A percentile compares a stretch with the other conserved stretches of the same genome.
These are phyloP conservation scores for Talaromyces marneffei DNA, from an alignment of 2,329 filamentous ascomycete genomes.

Conservation along the genomic window DNA sequence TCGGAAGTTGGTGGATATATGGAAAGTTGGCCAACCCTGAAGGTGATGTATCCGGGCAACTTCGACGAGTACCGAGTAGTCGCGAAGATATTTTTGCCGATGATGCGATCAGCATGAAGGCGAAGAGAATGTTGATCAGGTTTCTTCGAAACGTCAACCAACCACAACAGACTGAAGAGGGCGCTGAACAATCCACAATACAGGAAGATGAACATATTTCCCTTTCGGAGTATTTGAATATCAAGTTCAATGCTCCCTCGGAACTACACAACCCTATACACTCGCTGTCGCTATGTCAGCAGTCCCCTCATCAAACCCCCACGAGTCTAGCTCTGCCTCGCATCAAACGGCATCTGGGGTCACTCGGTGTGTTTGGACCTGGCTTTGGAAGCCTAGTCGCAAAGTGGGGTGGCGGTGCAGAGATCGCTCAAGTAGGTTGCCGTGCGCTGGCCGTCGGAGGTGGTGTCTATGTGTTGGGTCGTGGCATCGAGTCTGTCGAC, in stretches of 20 bases:
- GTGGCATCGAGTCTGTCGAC: constrained; percentile 49
- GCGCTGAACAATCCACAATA: constrained; percentile 24
- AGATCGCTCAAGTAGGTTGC: constrained; percentile 86
- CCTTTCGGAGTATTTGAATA: constrained; percentile 43
- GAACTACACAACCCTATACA: constrained; percentile 60
- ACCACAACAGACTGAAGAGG: constrained; percentile 53
- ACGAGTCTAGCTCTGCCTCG: constrained; percentile 65
- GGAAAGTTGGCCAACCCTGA: constrained; percentile 19
- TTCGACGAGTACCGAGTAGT: constrained; percentile 75
- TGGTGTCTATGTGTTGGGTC: constrained; percentile 79
- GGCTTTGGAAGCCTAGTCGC: constrained; percentile 86
- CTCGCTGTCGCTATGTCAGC: constrained; percentile 69
- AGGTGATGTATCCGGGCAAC: constrained; percentile 25
- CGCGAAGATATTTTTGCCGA: constrained; percentile 88
- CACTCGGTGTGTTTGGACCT: constrained; percentile 79
- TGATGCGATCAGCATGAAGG: constrained; percentile 65
- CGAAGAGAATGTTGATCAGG: constrained; percentile 86
- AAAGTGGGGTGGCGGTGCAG: constrained; percentile 86
- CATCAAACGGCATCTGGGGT: constrained; percentile 74
- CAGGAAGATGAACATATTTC: constrained; percentile 53
- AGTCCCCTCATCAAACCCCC: constrained; percentile 48
- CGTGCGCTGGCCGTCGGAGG: constrained; percentile 87
- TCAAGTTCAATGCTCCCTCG: constrained; percentile 62
- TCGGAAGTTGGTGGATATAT: constrained; percentile 87
- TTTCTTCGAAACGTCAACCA: constrained; percentile 80